phyloP scores from a whole-genome alignment of 768 basidiomycete genomes.

The Russula sp. region DNA sequence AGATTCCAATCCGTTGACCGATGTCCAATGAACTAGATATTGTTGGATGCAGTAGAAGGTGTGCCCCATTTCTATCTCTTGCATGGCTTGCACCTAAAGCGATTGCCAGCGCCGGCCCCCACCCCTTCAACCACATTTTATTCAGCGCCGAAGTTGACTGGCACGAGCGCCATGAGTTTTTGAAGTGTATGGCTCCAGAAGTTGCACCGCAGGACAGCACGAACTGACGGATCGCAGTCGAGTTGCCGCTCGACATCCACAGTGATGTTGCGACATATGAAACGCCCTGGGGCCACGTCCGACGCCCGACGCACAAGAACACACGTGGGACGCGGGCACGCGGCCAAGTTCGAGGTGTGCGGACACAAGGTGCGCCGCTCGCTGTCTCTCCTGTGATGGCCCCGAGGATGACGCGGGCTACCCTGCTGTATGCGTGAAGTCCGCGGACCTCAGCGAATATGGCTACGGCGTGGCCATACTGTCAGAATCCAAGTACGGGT shows the following conservation, averaged over 20 bases:
- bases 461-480: slow-evolving; percentile 93
- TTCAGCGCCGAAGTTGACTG: slow-evolving; percentile 86
- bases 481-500: slow-evolving; percentile 96
- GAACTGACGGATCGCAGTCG: slow-evolving; percentile 43
- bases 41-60: slow-evolving; percentile 78
- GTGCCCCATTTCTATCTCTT: slow-evolving; percentile 17
- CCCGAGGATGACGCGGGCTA: background rate
- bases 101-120: slow-evolving; percentile 44
- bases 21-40: slow-evolving; percentile 59
- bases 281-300: slow-evolving; percentile 85
- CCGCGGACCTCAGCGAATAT: slow-evolving; percentile 82
- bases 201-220: background rate
- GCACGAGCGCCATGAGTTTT: slow-evolving; percentile 83
- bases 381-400: background rate
- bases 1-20: background rate
- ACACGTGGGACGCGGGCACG: slow-evolving; percentile 87
- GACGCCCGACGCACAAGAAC: slow-evolving; percentile 92
- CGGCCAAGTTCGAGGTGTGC: slow-evolving; percentile 95
- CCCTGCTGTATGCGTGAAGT: slow-evolving; percentile 36
- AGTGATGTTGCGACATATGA: slow-evolving; percentile 86
- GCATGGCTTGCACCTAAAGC: slow-evolving; percentile 8
- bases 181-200: slow-evolving; percentile 65
- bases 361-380: slow-evolving; percentile 68
- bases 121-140: slow-evolving; percentile 69
- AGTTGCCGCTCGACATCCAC: slow-evolving; percentile 82